These are phyloP conservation scores for Penicillium lagena DNA, from an alignment of 495 filamentous ascomycete species.

Conservation along the genomic window DNA sequence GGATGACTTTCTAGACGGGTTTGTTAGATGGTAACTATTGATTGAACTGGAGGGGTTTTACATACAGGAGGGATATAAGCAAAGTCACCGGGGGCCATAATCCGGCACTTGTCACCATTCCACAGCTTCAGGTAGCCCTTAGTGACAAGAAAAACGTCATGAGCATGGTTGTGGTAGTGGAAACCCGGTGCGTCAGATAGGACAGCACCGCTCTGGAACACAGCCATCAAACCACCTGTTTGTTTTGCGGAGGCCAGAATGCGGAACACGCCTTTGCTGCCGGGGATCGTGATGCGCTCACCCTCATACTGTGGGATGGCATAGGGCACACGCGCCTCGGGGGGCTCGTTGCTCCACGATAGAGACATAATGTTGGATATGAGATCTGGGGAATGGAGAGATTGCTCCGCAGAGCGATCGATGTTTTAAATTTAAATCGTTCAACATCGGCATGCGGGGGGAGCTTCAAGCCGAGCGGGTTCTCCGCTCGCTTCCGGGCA, in stretches of 20 bases:
- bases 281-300: conserved; percentile 39
- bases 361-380: conserved; percentile 17
- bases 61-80: conserved; percentile 42
- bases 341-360: conserved; percentile 17
- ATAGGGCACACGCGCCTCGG: conserved; percentile 25
- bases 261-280: conserved; percentile 36
- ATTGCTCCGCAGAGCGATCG: too few species aligned
- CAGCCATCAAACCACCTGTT: conserved; percentile 37
- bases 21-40: not conserved
- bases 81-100: conserved; percentile 42
- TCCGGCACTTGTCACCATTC: conserved; percentile 38
- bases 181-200: conserved; percentile 38
- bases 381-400: not conserved
- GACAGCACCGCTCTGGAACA: conserved; percentile 38
- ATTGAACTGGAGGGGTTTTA: not conserved
- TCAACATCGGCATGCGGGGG: too few species aligned
- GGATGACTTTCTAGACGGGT: conserved; percentile 24
- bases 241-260: conserved; percentile 41
- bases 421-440: too few species aligned
- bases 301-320: conserved; percentile 36
- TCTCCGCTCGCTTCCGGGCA: too few species aligned
- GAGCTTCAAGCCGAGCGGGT: too few species aligned
- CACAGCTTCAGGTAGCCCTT: conserved; percentile 42
- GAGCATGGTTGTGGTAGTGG: conserved; percentile 42
- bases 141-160: conserved; percentile 43